phyloP scores from a whole-genome alignment of 1,139 yeast species.

The Geotrichum siamense region DNA sequence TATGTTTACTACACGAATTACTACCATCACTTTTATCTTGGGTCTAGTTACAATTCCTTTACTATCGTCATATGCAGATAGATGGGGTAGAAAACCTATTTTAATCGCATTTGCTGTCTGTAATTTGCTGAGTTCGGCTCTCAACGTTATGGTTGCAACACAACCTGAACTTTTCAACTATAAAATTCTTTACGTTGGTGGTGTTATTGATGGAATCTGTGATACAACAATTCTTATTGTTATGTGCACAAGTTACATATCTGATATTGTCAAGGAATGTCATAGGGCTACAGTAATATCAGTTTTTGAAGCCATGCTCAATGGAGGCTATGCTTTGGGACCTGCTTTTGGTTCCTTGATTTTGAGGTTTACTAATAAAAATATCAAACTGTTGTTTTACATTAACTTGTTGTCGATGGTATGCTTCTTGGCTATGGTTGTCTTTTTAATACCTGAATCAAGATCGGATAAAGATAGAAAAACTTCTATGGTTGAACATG shows the following conservation, averaged over 20 bases:
- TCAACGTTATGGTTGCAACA: slow-evolving; percentile 23
- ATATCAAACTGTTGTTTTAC: slow-evolving; percentile 26
- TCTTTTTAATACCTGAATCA: slow-evolving; percentile 51
- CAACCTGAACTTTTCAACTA: slow-evolving; percentile 33
- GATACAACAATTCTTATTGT: slow-evolving; percentile 50
- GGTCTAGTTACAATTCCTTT: slow-evolving; percentile 29
- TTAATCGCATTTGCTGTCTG: slow-evolving; percentile 30
- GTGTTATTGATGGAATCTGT: slow-evolving; percentile 41
- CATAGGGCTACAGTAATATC: slow-evolving; percentile 53
- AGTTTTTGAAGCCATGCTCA: slow-evolving; percentile 48
- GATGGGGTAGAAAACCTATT: slow-evolving; percentile 52
- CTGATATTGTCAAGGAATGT: slow-evolving; percentile 55
- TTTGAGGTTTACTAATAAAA: slow-evolving; percentile 25
- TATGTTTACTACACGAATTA: slow-evolving; percentile 24
- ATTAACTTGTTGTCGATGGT: slow-evolving; percentile 22
- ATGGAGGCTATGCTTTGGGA: slow-evolving; percentile 55
- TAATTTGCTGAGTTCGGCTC: slow-evolving; percentile 27
- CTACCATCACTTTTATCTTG: slow-evolving; percentile 22
- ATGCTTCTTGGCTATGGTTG: slow-evolving; percentile 33
- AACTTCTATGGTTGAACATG: slow-evolving; percentile 34
- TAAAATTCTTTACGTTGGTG: slow-evolving; percentile 36
- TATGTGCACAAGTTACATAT: slow-evolving; percentile 50
- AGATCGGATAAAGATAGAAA: slow-evolving; percentile 42
- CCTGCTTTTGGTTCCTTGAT: slow-evolving; percentile 51
- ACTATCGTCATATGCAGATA: slow-evolving; percentile 57